phyloP scores from a whole-genome alignment of 2,329 filamentous ascomycete genomes.

The Claviceps maximensis region DNA sequence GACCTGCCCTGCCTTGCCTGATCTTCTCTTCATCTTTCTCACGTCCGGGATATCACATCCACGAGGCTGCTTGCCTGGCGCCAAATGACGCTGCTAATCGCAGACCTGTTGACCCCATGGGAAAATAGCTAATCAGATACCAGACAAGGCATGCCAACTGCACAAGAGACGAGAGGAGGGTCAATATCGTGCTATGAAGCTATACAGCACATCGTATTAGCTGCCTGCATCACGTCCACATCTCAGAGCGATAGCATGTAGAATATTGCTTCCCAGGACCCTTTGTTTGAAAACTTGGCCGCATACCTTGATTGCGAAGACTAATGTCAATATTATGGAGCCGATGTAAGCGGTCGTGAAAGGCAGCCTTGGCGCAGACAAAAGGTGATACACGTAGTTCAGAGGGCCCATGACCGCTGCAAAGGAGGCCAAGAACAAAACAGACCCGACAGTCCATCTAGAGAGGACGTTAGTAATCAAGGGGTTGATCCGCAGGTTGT shows the following conservation, averaged over 20 bases:
- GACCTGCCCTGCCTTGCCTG: not conserved
- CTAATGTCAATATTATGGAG: slow-evolving; percentile 77
- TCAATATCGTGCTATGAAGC: slow-evolving; percentile 76
- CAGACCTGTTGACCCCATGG: slow-evolving; percentile 84
- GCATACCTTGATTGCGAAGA: slow-evolving; percentile 82
- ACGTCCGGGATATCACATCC: slow-evolving; percentile 53
- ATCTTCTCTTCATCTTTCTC: not conserved
- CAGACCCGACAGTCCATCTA: slow-evolving; percentile 83
- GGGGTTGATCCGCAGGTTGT: slow-evolving; percentile 13
- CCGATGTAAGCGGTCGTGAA: slow-evolving; percentile 95
- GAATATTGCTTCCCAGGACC: not conserved
- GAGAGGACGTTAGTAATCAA: not conserved
- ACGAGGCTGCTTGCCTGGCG: slow-evolving; percentile 68
- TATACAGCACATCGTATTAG: slow-evolving; percentile 23
- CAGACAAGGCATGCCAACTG: slow-evolving; percentile 75
- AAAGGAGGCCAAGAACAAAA: slow-evolving; percentile 84
- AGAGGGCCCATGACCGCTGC: slow-evolving; percentile 86
- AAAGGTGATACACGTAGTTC: slow-evolving; percentile 69
- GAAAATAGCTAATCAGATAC: slow-evolving; percentile 97
- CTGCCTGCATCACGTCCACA: not conserved
- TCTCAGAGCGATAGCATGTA: not conserved
- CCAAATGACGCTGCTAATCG: slow-evolving; percentile 80
- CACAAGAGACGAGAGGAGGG: slow-evolving; percentile 67
- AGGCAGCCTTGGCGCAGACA: slow-evolving; percentile 72
- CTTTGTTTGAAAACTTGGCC: slow-evolving; percentile 15